These are phyloP conservation scores for Aureobasidium sp. DNA, from an alignment of 2,329 filamentous ascomycete species.

Conservation along the genomic window DNA sequence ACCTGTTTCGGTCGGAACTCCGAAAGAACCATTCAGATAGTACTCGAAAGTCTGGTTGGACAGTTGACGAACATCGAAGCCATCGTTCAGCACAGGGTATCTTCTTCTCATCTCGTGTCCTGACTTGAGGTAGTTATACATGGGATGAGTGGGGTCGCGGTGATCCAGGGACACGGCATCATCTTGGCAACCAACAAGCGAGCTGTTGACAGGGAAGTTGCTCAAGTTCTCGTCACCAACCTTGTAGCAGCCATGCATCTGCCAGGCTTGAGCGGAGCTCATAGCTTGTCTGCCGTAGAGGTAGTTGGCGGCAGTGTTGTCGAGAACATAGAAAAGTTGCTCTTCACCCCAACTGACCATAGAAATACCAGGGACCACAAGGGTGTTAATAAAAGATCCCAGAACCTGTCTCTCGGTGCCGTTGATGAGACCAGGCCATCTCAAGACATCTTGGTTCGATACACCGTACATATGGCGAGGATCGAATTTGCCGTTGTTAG, in stretches of 20 bases:
- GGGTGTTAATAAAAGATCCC: slow-evolving; percentile 49
- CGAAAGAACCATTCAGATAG: slow-evolving; percentile 44
- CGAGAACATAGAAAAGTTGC: slow-evolving; percentile 54
- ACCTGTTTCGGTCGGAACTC: slow-evolving; percentile 46
- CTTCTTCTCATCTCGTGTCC: slow-evolving; percentile 52
- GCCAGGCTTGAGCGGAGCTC: slow-evolving; percentile 51
- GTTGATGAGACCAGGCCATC: slow-evolving; percentile 51
- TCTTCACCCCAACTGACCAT: slow-evolving; percentile 57
- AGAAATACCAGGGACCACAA: slow-evolving; percentile 53
- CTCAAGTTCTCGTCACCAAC: slow-evolving; percentile 49
- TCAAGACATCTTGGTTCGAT: slow-evolving; percentile 58
- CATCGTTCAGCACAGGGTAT: slow-evolving; percentile 52
- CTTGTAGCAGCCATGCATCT: slow-evolving; percentile 54
- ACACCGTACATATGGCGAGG: slow-evolving; percentile 56
- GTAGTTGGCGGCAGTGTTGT: slow-evolving; percentile 56
- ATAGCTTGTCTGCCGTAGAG: slow-evolving; percentile 57
- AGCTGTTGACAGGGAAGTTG: slow-evolving; percentile 48
- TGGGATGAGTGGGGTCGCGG: slow-evolving; percentile 51
- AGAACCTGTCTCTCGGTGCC: slow-evolving; percentile 50
- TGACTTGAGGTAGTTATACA: slow-evolving; percentile 52
- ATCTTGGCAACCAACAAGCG: slow-evolving; percentile 48
- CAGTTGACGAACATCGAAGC: slow-evolving; percentile 45
- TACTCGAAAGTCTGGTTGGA: slow-evolving; percentile 48
- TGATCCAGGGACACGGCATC: slow-evolving; percentile 51
- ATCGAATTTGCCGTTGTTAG: slow-evolving; percentile 52